Base-by-base conservation (phyloP, 2,329 filamentous ascomycete species). In the Zasmidium angulare region DNA sequence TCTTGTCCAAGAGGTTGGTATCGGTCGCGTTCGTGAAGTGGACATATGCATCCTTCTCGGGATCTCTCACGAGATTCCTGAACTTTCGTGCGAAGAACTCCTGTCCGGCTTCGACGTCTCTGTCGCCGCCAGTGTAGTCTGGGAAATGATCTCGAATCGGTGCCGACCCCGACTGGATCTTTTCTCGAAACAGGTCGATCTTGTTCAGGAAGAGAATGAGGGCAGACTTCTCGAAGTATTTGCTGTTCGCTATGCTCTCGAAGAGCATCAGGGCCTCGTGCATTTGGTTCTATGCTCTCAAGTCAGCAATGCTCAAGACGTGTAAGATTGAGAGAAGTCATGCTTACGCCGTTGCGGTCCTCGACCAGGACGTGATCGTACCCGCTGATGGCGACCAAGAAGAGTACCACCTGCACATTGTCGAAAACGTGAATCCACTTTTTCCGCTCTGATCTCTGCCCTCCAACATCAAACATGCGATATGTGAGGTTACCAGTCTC, bases 381-480 rank as follows among this genome's bases (percentile, higher is more conserved):
- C 60, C 93, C 93, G 65, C 92, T 96, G 68, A 98, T 93, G 50
- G 93, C 93, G 54, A 96, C 93, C 66, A 98, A 84, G 78, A 98
- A 98, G 46, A 98, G 81, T 55, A 98, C 82, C 67, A 91, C 93
- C 71, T 95, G 92, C 63, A 96, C 92, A 65, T 95, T 95, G 75
- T 96, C 92, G 73, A 96, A 96, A 73, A 92, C 95, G 75, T 96
- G 92, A 64, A 96, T 96, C 92, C 92, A 96, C 81, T 96, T 96
- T 84, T 96, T 96, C 63, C 92, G 89, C 77, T 96, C 92, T 24
- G 92, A 96, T 69, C 92, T 84, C 74, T 96, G 92, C 59, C 92
- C 92, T 74, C 92, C 92, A 50, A 96, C 92, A 71, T 96, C 92
- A 76, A 96, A 96, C 92, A 98, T 97, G 70, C 92, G 89, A 78